Evolutionary conservation across 495 filamentous ascomycete species (phyloP).

Genomic region (Parathielavia hyrcaniae): DNA sequence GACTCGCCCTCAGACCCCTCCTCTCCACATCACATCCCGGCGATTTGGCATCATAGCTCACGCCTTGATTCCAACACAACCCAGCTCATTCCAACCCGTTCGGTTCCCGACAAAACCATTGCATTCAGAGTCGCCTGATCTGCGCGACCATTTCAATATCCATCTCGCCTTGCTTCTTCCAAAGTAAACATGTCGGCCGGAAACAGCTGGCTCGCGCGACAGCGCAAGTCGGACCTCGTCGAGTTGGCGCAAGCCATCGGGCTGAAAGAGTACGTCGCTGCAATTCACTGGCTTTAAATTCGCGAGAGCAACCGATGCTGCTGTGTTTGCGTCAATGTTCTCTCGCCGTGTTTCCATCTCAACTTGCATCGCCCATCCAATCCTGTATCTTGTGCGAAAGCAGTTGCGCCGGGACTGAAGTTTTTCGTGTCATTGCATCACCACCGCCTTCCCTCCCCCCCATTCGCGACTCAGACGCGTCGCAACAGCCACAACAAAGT

Average conservation of each 20-base stretch:
- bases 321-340: neutral
- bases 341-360: neutral
- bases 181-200: constrained; percentile 36
- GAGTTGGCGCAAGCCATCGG: constrained; percentile 69
- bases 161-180: neutral
- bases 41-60: constrained; percentile 9
- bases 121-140: constrained; percentile 30
- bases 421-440: constrained; percentile 10
- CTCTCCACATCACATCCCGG: constrained; percentile 3
- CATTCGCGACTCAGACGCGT: neutral
- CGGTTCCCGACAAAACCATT: constrained; percentile 10
- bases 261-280: constrained; percentile 57
- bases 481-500: neutral
- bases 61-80: neutral
- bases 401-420: neutral
- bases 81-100: neutral
- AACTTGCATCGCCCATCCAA: neutral
- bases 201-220: constrained; percentile 69
- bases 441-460: neutral
- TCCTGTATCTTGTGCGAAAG: constrained; percentile 2
- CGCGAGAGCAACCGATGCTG: neutral
- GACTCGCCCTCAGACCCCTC: constrained; percentile 6
- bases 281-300: neutral
- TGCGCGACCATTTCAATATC: constrained; percentile 25
- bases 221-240: constrained; percentile 75